These are phyloP conservation scores for Bertia moriformis DNA, from an alignment of 2,329 filamentous ascomycete species.

Conservation along the genomic window DNA sequence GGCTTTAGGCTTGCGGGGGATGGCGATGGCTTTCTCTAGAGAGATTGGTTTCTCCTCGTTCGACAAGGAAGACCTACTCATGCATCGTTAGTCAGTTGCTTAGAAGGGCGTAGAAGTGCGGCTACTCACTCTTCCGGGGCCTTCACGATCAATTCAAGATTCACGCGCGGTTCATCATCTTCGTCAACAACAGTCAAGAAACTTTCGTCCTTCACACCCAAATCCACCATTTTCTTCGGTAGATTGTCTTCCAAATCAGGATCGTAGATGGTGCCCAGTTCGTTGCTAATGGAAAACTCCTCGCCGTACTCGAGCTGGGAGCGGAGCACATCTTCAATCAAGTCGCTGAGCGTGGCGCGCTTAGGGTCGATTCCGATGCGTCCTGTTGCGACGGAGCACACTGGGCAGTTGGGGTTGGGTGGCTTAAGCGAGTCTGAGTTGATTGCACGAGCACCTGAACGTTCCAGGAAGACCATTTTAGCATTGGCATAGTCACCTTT, in stretches of 20 bases:
- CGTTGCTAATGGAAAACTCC: constrained; percentile 37
- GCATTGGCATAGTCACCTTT: constrained; percentile 36
- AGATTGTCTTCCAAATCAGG: constrained; percentile 55
- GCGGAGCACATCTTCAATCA: constrained; percentile 44
- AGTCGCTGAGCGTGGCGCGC: constrained; percentile 42
- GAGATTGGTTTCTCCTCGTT: not conserved
- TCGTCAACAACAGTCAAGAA: constrained; percentile 1
- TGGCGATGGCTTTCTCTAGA: not conserved
- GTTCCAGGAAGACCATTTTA: constrained; percentile 52
- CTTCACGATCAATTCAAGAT: not conserved
- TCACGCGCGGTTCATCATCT: not conserved
- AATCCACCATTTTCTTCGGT: constrained; percentile 42
- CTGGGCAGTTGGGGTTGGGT: constrained; percentile 49
- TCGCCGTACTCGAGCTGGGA: constrained; percentile 44
- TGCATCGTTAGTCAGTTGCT: not conserved
- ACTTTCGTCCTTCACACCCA: constrained; percentile 18
- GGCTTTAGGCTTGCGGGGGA: not conserved
- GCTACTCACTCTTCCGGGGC: not conserved
- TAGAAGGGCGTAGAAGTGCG: not conserved
- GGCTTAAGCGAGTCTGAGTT: constrained; percentile 13
- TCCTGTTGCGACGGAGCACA: constrained; percentile 44
- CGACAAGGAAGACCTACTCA: not conserved
- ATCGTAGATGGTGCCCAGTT: constrained; percentile 47
- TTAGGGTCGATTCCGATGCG: constrained; percentile 37
- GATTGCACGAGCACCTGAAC: constrained; percentile 17